Evolutionary conservation across 2,329 filamentous ascomycete genomes (phyloP).

Genomic region (Elsinoe necatrix): DNA sequence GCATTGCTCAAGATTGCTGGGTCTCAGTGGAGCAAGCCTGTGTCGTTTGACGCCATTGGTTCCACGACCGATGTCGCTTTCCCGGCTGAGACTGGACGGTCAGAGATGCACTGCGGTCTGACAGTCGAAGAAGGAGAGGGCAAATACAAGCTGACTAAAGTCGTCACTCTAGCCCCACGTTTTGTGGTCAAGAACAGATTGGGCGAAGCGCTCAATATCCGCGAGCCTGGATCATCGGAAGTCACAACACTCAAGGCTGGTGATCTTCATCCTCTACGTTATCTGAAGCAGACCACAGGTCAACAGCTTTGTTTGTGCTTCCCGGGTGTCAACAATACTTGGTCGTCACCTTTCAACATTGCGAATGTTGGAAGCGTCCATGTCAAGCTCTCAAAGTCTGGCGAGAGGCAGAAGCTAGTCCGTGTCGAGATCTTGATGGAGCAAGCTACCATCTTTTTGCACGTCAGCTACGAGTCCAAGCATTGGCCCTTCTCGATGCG

Average conservation of each 20-base stretch:
- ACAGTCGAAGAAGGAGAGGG: slow-evolving; percentile 84
- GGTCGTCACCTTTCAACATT: slow-evolving; percentile 97
- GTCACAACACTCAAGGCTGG: slow-evolving; percentile 68
- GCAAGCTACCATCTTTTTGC: slow-evolving; percentile 84
- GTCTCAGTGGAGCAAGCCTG: slow-evolving; percentile 92
- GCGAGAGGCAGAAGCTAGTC: slow-evolving; percentile 80
- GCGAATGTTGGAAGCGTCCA: slow-evolving; percentile 87
- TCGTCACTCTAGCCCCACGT: slow-evolving; percentile 83
- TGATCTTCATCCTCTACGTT: slow-evolving; percentile 79
- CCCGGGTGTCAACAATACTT: slow-evolving; percentile 89
- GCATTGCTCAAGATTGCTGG: slow-evolving; percentile 80
- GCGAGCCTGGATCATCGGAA: slow-evolving; percentile 85
- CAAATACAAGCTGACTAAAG: slow-evolving; percentile 96
- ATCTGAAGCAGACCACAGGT: slow-evolving; percentile 69
- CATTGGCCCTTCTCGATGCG: slow-evolving; percentile 99
- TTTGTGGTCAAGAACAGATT: slow-evolving; percentile 94
- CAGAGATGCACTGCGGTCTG: slow-evolving; percentile 85
- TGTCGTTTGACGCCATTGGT: slow-evolving; percentile 95
- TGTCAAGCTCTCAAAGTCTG: slow-evolving; percentile 84
- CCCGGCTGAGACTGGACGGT: slow-evolving; percentile 58
- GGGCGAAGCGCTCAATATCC: slow-evolving; percentile 76
- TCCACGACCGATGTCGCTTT: slow-evolving; percentile 84
- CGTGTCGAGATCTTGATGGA: slow-evolving; percentile 87
- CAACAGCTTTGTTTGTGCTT: slow-evolving; percentile 93
- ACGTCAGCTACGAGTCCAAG: slow-evolving; percentile 81